These are phyloP conservation scores for Arthrobotrys conoides DNA, from an alignment of 2,329 filamentous ascomycete species.

Conservation along the genomic window DNA sequence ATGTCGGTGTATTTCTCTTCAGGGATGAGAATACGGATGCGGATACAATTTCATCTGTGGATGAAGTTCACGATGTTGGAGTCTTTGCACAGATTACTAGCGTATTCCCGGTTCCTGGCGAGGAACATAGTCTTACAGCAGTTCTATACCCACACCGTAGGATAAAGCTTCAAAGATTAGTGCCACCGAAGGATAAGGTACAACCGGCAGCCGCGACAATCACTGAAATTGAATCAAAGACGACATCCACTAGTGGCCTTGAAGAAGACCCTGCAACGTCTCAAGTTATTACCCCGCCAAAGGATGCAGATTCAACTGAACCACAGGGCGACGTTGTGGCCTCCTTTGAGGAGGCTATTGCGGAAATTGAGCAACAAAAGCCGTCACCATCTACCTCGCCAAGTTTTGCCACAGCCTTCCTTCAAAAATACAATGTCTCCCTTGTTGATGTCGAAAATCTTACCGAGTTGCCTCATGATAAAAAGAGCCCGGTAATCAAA, in stretches of 20 bases:
- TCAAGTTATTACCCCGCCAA: slow-evolving; percentile 74
- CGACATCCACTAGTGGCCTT: slow-evolving; percentile 68
- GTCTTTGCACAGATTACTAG: slow-evolving; percentile 95
- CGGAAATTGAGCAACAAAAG: slow-evolving; percentile 70
- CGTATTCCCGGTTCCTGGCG: slow-evolving; percentile 89
- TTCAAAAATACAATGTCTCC: slow-evolving; percentile 91
- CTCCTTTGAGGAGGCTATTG: slow-evolving; percentile 88
- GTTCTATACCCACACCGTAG: slow-evolving; percentile 96
- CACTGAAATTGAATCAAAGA: slow-evolving; percentile 65
- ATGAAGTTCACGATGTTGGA: slow-evolving; percentile 94
- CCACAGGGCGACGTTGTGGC: slow-evolving; percentile 92
- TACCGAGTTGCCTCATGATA: slow-evolving; percentile 87
- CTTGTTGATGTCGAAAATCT: slow-evolving; percentile 96
- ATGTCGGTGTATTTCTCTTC: slow-evolving; percentile 95
- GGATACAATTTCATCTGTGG: slow-evolving; percentile 89
- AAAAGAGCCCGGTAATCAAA: slow-evolving; percentile 88
- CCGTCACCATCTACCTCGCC: slow-evolving; percentile 64
- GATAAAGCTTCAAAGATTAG: slow-evolving; percentile 87
- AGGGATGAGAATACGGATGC: slow-evolving; percentile 96
- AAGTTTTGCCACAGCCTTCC: slow-evolving; percentile 77
- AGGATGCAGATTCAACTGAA: slow-evolving; percentile 68
- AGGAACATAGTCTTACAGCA: slow-evolving; percentile 87
- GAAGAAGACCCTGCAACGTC: slow-evolving; percentile 71
- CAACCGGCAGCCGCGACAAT: slow-evolving; percentile 67
- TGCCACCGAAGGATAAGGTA: slow-evolving; percentile 74